These are phyloP conservation scores for Apophysomyces ossiformis DNA, from an alignment of 371 early-diverging fungal genomes.

Conservation along the genomic window DNA sequence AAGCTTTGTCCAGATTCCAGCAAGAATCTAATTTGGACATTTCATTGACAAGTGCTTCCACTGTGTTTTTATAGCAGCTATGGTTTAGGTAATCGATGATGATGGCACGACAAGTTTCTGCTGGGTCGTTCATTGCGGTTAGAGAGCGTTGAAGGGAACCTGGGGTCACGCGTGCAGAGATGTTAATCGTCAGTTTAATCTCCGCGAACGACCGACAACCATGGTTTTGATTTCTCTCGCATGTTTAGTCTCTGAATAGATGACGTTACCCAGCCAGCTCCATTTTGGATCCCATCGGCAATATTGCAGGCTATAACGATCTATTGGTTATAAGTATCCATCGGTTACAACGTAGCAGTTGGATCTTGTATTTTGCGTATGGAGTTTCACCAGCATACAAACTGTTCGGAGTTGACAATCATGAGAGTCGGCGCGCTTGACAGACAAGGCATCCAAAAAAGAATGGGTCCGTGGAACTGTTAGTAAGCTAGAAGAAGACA, in stretches of 20 bases:
- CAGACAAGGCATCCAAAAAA: no score
- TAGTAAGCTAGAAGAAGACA: no score
- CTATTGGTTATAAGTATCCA: background rate
- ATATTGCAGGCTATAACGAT: background rate
- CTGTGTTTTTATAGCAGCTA: conserved; percentile 66
- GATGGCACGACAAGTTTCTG: conserved; percentile 30
- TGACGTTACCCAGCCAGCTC: no score
- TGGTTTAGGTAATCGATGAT: conserved; percentile 60
- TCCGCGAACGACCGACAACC: background rate
- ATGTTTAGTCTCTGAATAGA: background rate
- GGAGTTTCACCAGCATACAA: no score
- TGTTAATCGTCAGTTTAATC: background rate
- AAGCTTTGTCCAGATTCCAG: background rate
- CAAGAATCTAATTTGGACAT: conserved; percentile 35
- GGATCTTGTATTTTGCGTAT: no score
- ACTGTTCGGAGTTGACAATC: no score
- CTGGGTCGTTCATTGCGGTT: conserved; percentile 17
- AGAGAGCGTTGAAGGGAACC: background rate
- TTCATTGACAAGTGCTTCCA: conserved; percentile 60
- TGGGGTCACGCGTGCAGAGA: background rate
- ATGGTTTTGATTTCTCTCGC: background rate
- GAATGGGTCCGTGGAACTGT: no score
- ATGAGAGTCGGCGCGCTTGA: no score
- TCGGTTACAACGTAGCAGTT: background rate
- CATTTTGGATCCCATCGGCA: no score